phyloP scores from a whole-genome alignment of 1,284 basidiomycete species.

The Thecaphora thlaspeos region DNA sequence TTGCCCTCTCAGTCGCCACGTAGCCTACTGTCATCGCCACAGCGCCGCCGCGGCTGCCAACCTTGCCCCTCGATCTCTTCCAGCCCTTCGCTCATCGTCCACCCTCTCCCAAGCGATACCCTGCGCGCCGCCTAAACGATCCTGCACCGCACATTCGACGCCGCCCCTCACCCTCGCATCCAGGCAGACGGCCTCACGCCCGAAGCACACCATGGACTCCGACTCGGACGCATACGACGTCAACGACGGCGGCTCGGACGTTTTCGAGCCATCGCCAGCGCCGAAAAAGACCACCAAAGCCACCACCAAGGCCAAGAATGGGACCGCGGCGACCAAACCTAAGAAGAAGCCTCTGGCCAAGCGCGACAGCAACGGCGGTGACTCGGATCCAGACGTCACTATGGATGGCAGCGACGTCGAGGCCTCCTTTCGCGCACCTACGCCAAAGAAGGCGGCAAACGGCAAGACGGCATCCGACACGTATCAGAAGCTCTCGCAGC shows the following conservation, averaged over 20 bases:
- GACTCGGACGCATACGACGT: conserved; percentile 20
- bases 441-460: conserved; percentile 14
- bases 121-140: no score
- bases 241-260: conserved; percentile 19
- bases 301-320: conserved; percentile 56
- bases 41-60: no score
- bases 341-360: conserved; percentile 65
- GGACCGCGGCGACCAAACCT: conserved; percentile 66
- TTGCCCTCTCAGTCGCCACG: background rate
- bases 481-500: conserved; percentile 92
- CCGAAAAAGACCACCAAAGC: conserved; percentile 63
- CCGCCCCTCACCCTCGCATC: background rate
- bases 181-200: no score
- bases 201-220: conserved; percentile 18
- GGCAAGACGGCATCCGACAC: conserved; percentile 84
- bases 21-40: no score
- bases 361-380: conserved; percentile 63
- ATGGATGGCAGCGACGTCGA: conserved; percentile 27
- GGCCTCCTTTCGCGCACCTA: conserved; percentile 26
- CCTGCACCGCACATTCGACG: no score
- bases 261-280: conserved; percentile 15
- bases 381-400: conserved; percentile 61
- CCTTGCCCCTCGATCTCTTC: background rate
- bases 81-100: background rate
- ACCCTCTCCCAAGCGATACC: no score